phyloP scores from a whole-genome alignment of 768 basidiomycete genomes.

The Filobasidium floriforme region DNA sequence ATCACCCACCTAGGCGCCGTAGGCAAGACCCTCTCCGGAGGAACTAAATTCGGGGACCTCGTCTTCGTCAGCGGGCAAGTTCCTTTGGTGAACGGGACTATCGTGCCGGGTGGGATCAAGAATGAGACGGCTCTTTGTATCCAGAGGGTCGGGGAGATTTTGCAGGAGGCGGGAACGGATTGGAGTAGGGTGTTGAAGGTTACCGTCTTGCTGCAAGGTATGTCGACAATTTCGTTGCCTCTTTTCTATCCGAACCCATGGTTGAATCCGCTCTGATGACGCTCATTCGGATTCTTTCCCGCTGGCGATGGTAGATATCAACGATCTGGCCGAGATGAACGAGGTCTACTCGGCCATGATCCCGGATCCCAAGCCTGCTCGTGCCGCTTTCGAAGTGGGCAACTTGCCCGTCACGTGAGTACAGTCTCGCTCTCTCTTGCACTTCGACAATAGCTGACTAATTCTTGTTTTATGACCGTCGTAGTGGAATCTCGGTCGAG shows the following conservation, averaged over 20 bases:
- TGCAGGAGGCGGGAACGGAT: slow-evolving; percentile 26
- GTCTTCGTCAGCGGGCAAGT: slow-evolving; percentile 27
- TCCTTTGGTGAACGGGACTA: slow-evolving; percentile 21
- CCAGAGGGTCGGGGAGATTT: slow-evolving; percentile 21
- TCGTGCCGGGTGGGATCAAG: slow-evolving; percentile 28
- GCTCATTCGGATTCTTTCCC: too few species aligned
- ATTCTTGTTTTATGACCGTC: not conserved
- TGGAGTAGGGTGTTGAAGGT: slow-evolving; percentile 27
- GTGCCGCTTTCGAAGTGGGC: slow-evolving; percentile 25
- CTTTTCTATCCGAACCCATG: too few species aligned
- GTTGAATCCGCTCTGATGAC: too few species aligned
- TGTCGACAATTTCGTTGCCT: not conserved
- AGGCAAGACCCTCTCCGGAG: slow-evolving; percentile 21
- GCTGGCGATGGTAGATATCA: slow-evolving; percentile 16
- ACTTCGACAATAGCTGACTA: too few species aligned
- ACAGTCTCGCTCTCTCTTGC: not conserved
- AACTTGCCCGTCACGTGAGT: slow-evolving; percentile 26
- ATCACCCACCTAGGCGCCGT: slow-evolving; percentile 25
- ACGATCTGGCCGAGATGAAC: slow-evolving; percentile 30
- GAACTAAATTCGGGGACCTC: slow-evolving; percentile 23
- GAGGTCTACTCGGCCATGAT: slow-evolving; percentile 26
- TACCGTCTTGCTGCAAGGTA: slow-evolving; percentile 26
- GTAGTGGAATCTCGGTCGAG: slow-evolving; percentile 18
- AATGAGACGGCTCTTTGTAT: slow-evolving; percentile 26
- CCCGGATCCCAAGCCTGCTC: slow-evolving; percentile 24